A percentile compares a stretch with the other conserved stretches of the same genome.
These are phyloP conservation scores for Blastobotrys arbuscula DNA, from an alignment of 1,139 yeast species.

Conservation along the genomic window DNA sequence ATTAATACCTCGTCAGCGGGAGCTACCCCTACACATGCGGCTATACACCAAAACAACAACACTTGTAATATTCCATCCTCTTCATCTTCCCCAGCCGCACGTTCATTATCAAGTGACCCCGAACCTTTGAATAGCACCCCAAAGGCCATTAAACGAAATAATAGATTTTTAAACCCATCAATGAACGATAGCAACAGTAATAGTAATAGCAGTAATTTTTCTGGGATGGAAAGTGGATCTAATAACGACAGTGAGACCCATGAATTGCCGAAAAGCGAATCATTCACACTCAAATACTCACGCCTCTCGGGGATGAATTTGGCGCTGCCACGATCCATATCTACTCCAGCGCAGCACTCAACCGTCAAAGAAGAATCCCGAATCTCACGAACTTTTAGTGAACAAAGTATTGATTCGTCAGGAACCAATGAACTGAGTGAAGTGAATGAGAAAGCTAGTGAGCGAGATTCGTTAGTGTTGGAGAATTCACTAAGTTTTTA, in stretches of 20 bases:
- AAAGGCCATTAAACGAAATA: too few relatives aligned
- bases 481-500: neutral
- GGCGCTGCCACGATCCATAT: neutral
- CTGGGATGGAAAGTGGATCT: neutral
- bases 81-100: neutral
- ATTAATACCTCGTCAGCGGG: neutral
- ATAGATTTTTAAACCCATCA: too few relatives aligned
- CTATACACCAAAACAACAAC: too few relatives aligned
- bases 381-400: constrained; percentile 1
- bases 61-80: neutral
- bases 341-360: neutral
- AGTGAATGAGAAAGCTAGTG: neutral
- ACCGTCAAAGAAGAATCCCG: neutral
- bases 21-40: too few relatives aligned
- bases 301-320: neutral
- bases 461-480: neutral
- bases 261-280: neutral
- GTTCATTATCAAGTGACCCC: neutral
- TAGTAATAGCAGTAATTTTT: too few relatives aligned
- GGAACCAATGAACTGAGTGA: neutral
- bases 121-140: too few relatives aligned
- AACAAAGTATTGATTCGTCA: neutral
- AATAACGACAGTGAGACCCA: neutral
- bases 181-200: too few relatives aligned
- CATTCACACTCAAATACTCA: constrained; percentile 1